Conservation (phyloP, 2,329 filamentous ascomycete genomes). For the Geoglossum cookeanum region DNA sequence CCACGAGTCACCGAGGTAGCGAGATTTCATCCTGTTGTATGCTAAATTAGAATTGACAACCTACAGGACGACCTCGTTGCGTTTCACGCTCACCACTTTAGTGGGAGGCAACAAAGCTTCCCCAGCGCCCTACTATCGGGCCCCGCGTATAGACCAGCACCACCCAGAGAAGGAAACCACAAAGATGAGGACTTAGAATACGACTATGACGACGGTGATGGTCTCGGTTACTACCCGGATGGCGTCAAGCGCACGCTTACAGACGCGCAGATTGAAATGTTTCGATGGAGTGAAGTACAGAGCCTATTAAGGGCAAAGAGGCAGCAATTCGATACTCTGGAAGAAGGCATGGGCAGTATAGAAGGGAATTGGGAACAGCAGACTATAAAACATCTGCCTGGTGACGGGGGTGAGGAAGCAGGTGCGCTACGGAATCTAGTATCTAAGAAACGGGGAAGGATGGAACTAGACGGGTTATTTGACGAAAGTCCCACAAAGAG, state of each 20-base stretch:
- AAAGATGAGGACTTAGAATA: neutral
- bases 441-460: neutral
- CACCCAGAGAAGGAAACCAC: neutral
- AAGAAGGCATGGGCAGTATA: slow-evolving; percentile 11
- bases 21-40: slow-evolving; percentile 3
- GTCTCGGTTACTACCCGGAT: slow-evolving; percentile 67
- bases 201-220: slow-evolving; percentile 35
- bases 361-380: neutral
- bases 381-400: slow-evolving; percentile 6
- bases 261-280: slow-evolving; percentile 78
- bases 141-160: slow-evolving; percentile 22
- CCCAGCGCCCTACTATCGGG: slow-evolving; percentile 17
- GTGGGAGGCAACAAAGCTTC: slow-evolving; percentile 21
- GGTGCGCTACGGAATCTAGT: neutral
- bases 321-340: slow-evolving; percentile 10
- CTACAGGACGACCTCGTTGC: slow-evolving; percentile 36
- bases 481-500: neutral
- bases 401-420: neutral
- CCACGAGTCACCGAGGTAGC: slow-evolving; percentile 20
- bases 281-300: slow-evolving; percentile 74
- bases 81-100: slow-evolving; percentile 40
- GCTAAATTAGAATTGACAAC: neutral
- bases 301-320: slow-evolving; percentile 38
- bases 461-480: neutral
- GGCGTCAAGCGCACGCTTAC: slow-evolving; percentile 78